Conservation (phyloP, 768 basidiomycete species). For the Rubroboletus satanas region DNA sequence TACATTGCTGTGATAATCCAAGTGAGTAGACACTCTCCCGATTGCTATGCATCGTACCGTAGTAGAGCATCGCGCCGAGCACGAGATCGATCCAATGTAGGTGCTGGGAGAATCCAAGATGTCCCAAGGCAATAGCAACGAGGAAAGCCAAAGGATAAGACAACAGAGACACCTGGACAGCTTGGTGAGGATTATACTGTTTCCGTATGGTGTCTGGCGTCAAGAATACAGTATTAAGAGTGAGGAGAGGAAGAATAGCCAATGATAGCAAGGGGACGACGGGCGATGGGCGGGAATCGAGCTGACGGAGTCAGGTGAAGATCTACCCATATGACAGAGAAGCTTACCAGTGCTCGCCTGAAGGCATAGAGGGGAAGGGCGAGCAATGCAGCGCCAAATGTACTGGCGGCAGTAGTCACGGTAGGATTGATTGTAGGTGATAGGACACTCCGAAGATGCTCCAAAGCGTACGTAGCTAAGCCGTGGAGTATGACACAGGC, state of each 20-base stretch:
- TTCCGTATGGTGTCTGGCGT: slow-evolving; percentile 48
- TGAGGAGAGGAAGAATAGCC: slow-evolving; percentile 56
- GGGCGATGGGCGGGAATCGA: slow-evolving; percentile 48
- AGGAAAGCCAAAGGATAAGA: slow-evolving; percentile 54
- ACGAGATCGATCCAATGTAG: slow-evolving; percentile 57
- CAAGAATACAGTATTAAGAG: slow-evolving; percentile 59
- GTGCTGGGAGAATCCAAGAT: slow-evolving; percentile 58
- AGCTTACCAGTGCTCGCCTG: slow-evolving; percentile 53
- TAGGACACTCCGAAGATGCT: slow-evolving; percentile 57
- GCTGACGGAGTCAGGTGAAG: slow-evolving; percentile 32
- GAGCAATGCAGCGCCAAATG: slow-evolving; percentile 60
- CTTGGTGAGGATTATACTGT: slow-evolving; percentile 45
- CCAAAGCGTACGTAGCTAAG: slow-evolving; percentile 55
- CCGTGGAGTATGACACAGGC: slow-evolving; percentile 59
- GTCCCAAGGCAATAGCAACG: slow-evolving; percentile 52
- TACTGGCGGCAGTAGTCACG: slow-evolving; percentile 52
- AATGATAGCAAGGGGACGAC: slow-evolving; percentile 55
- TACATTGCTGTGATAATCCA: slow-evolving; percentile 43
- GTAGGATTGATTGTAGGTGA: slow-evolving; percentile 55
- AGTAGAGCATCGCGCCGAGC: slow-evolving; percentile 55
- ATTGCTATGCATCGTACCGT: slow-evolving; percentile 43
- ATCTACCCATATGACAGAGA: not conserved
- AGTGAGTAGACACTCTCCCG: slow-evolving; percentile 6
- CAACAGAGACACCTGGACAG: slow-evolving; percentile 52
- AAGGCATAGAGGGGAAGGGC: slow-evolving; percentile 64